Base-by-base conservation (phyloP, 2,329 filamentous ascomycete species). In the Geosmithia putterillii region DNA sequence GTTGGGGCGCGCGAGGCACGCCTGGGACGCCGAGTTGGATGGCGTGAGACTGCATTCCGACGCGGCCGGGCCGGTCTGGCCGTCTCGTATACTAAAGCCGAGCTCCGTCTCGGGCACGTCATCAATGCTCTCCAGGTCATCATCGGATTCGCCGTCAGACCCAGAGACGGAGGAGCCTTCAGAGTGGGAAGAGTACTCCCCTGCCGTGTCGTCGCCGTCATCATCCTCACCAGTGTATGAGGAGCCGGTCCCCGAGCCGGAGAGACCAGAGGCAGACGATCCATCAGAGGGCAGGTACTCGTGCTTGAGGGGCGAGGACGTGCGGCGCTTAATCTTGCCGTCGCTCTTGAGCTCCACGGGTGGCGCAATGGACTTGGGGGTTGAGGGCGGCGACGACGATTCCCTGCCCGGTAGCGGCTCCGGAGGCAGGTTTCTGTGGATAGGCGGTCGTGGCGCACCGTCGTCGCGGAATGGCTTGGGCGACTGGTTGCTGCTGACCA, bases 241-340 rank as follows among this genome's bases (percentile, higher is more conserved):
- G 21, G 36, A 42, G n/a, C 37, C 41, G 7, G 7, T 18, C 2
- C 65, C 63, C 12, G 71, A 73, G 14, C 71, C 69, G n/a, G 76
- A 72, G 20, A 70, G 71, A 6, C 73, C 78, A 7, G 77, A 77
- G 37, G 77, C 66, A 0, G 76, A 80, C 0, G 74, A 79, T 40
- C 70, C 62, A 42, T 81, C 76, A 1, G 92, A 96, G 14, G 90
- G 90, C 48, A 89, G 82, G 54, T 95, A 98, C 63, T 98, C 90
- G 57, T 96, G 90, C 65, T 98, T 98, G 41, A 98, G 69, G 0
- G 92, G 92, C 1, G 92, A 98, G 0, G 92, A 96, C 1, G 80
- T 83, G 17, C 88, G 79, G 38, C 89, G 78, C 55, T 82, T 76
- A 19, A 76, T 50, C 59, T 59, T 70, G 49, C 53, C 15, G 25